Base-by-base conservation (phyloP, 2,329 filamentous ascomycete genomes). In the Pezizomycotina sp. region DNA sequence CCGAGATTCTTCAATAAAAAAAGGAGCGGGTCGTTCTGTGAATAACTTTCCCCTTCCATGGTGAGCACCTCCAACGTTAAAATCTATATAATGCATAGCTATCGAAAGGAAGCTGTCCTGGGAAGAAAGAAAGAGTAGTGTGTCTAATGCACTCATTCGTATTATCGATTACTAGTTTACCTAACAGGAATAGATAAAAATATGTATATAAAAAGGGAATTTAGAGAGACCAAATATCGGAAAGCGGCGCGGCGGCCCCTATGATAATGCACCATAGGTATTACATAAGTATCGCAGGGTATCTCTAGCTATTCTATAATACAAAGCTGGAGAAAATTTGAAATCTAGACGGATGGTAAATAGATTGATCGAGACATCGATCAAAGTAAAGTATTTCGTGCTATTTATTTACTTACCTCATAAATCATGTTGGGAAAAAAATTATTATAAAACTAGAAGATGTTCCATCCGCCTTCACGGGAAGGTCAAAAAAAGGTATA, bases 21-120 rank as follows among this genome's bases (percentile, higher is more conserved):
- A n/a, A n/a, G n/a, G n/a, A n/a, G n/a, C n/a, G n/a, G n/a, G n/a
- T n/a, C n/a, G n/a, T n/a, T n/a, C n/a, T n/a, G n/a, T n/a, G n/a
- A n/a, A n/a, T n/a, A n/a, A n/a, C 18, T n/a, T 28, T 10, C 12
- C 10, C 13, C 25, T 13, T 13, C 12, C 12, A 25, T 19, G 15
- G 9, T 14, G 13, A 14, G 16, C 16, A 29, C 13, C 9, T 26
- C 26, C 21, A n/a, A 21, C 25, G 10, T 38, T 27, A 34, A 23
- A 38, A 42, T 18, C 34, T 33, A 10, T 42, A 34, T 18, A 38
- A 38, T 19, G 34, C 22, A 16, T 42, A 34, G 10, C 34, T 30
- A 6, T 34, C 34, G 6, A 23, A 13, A 18, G 34, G 38, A 38
- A 30, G 38, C 10, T 34, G 13, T 6, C 16, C 12, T 12, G 13